Base-by-base conservation (phyloP, 148 eudicot species). In the Cornus kousa region DNA sequence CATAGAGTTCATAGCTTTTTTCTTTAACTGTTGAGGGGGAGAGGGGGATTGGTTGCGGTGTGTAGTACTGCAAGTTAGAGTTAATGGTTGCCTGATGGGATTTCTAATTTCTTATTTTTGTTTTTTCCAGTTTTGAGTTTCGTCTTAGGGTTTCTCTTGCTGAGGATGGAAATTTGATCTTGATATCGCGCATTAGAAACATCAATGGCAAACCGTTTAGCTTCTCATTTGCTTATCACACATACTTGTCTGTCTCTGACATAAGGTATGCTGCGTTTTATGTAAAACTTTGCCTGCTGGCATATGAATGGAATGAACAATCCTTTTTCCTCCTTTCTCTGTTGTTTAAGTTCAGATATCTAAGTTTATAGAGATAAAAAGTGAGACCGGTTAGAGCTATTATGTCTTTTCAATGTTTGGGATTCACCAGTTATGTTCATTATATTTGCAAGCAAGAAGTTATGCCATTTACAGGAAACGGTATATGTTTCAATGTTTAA, bases 211-310 rank as follows among this genome's bases (percentile, higher is more conserved):
- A 93, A 79, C 97, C 94, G 9, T 93, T 90, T 82, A 91, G 89
- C 78, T 93, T 93, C 88, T 90, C 94, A 5, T 90, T 90, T 60
- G 97, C 89, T 3, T 93, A 90, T 72, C 97, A 93, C 79, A 87
- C 97, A n/a, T 87, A 93, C 57, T 83, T 93, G 73, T 86, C 94
- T 64, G 91, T 93, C 40, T 93, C 97, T 23, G 97, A 93, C 80
- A 91, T 93, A 87, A 88, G 97, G 97, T 93, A 73, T 68, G 81
- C 35, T 19, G 9, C 39, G 46, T 14, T 10, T 19, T 37, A 7
- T 66, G 0, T 79, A 4, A 2, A 62, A 19, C 66, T 62, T 62
- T 35, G 37, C 1, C 66, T n/a, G 17, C 8, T 57, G 62, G 62
- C 62, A 13, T 13, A 19, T 57, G 62, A 13, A 57, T 57, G 62